Evolutionary conservation across 441 rosid species (phyloP), one percentile per base, ranked within the genome.

Genomic region (Eutrema salsugineum): DNA sequence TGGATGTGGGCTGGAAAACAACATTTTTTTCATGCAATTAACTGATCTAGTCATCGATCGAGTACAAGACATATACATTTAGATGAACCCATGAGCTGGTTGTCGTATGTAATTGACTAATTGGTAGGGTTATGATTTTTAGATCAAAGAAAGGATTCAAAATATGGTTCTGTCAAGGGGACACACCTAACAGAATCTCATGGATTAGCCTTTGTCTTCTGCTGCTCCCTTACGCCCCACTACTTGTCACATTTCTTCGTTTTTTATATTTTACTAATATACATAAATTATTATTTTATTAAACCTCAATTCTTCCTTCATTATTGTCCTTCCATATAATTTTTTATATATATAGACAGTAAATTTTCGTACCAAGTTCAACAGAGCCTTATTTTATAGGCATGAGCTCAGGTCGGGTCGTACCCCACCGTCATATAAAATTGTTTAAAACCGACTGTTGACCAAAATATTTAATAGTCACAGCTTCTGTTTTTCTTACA

Each of bases 101-200:
- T 65, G 53, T 65, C 44, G 51, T 65, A 65, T 47, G 46, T 24
- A 72, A 56, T 38, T 73, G 53, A 66, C 38, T 24, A 72, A 56
- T 38, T 73, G 53, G 71, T 47, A 56, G 44, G 65, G 53, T 56
- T 46, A 19, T 36, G 53, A 56, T 36, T 35, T 49, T 35, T 36
- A 59, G 48, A 22, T 61, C 15, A 58, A 32, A 4, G 39, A 32
- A 49, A 59, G 14, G 28, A 46, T 73, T 66, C 68, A 67, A 42
- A 74, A 67, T 22, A 66, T 67, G 73, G 68, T 22, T 59, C 48
- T 74, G 68, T 60, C 67, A 66, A 66, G 68, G 78, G 78, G 51
- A 75, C 78, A 75, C 69, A 68, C 58, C 73, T 68, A 75, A 75
- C 78, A 68, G 69, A 75, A 68, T 75, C 73, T 75, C 69, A 75